Conservation (phyloP, 208 protist genomes). For the Leishmania mexicana region DNA sequence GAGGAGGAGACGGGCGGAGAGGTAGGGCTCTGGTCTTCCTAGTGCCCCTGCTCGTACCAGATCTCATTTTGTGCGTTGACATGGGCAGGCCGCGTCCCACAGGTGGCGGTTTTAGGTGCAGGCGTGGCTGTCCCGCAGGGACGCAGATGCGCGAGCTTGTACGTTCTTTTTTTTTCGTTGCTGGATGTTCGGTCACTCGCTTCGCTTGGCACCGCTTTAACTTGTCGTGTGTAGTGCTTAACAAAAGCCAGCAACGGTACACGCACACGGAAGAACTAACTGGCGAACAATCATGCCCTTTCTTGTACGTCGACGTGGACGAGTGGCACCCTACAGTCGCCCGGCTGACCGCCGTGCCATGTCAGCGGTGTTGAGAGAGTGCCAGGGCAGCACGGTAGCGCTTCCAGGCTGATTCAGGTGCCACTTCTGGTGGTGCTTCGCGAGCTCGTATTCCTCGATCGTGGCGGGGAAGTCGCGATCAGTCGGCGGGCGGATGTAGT, state of each 20-base stretch:
- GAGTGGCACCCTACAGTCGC: conserved; percentile 24
- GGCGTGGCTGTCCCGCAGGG: neutral
- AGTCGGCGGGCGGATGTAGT: conserved; percentile 81
- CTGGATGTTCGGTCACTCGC: neutral
- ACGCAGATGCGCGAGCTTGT: neutral
- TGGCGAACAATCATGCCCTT: neutral
- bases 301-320: neutral
- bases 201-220: neutral
- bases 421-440: conserved; percentile 94
- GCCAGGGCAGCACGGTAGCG: conserved; percentile 88
- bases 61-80: neutral
- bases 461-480: conserved; percentile 88
- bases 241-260: neutral
- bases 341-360: conserved; percentile 50
- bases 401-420: conserved; percentile 90
- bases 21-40: neutral
- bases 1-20: neutral
- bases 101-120: neutral
- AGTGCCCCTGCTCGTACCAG: neutral
- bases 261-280: neutral
- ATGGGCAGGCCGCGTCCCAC: neutral
- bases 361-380: conserved; percentile 78
- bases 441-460: conserved; percentile 86
- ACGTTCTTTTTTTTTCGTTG: no score
- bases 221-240: neutral